These are phyloP conservation scores for Nyctanthes arbortristis DNA, from an alignment of 257 asterid genomes.

Conservation along the genomic window DNA sequence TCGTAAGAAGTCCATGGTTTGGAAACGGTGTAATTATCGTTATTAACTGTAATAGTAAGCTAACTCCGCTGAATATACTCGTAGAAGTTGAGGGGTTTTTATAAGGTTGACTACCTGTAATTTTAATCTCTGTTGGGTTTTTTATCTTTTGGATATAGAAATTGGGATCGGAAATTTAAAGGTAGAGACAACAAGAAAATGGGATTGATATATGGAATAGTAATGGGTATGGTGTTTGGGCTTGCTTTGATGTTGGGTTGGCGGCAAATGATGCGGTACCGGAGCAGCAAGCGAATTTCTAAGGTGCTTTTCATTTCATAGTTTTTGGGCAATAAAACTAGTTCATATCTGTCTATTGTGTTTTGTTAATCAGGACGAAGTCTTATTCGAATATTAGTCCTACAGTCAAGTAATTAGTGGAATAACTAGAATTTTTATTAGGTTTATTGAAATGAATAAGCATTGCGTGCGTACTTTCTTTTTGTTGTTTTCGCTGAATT, in stretches of 20 bases:
- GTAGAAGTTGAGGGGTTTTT: not conserved
- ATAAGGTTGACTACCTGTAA: not conserved
- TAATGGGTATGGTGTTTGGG: conserved; percentile 83
- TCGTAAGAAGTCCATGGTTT: not conserved
- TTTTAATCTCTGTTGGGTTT: too few relatives aligned
- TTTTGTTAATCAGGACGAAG: not conserved
- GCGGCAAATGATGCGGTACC: conserved; percentile 73
- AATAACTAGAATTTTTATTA: not conserved
- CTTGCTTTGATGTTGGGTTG: conserved; percentile 84
- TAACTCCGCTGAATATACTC: not conserved
- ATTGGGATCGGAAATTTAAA: not conserved
- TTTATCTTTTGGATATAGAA: not conserved
- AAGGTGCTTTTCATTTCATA: conserved; percentile 51
- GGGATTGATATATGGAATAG: conserved; percentile 84
- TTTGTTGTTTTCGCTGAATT: not conserved
- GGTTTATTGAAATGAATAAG: not conserved
- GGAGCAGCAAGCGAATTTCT: conserved; percentile 73
- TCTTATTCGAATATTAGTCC: too few relatives aligned
- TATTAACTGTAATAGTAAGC: not conserved
- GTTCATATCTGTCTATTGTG: not conserved
- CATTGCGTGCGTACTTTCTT: not conserved
- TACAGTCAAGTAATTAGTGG: not conserved
- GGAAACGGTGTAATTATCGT: not conserved
- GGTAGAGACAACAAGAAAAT: conserved; percentile 29
- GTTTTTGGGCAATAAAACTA: not conserved